Base-by-base conservation (phyloP, 2,329 filamentous ascomycete species). In the Fusarium sp. region DNA sequence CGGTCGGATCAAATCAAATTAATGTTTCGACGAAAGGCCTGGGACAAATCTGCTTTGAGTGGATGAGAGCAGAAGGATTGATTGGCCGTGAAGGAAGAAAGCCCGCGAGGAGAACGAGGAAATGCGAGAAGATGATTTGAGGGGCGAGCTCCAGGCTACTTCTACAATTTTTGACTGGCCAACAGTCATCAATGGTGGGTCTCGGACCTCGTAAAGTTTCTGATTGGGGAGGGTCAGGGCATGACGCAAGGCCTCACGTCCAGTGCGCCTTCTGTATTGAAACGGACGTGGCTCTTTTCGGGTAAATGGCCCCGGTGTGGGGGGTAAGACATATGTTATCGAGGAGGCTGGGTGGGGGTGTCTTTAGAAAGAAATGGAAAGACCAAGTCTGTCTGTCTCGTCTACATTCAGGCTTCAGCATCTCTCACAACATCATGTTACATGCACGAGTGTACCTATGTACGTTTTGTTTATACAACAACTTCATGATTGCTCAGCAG, bases 61-160 rank as follows among this genome's bases (percentile, higher is more conserved):
- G 81, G 81, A 79, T 45, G 70, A 76, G 77, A 75, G 70, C 71
- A 75, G 74, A 70, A 76, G 74, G 73, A 74, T 74, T 74, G 83
- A 85, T 85, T 85, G 83, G 83, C 80, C 80, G 80, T 82, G 79
- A 75, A 77, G 55, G 70, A 80, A 77, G 76, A 77, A 78, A 80
- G 74, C 72, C 70, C 66, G 71, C 59, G 71, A 74, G 77, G 76
- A 78, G 77, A 79, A 80, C 78, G 81, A 82, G 73, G 72, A 77
- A 80, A 81, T 82, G 77, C 78, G 77, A 81, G 78, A 78, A 82
- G 79, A 77, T 85, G 83, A 85, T 84, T 85, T 84, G 84, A 84
- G 80, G 81, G 81, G 76, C 77, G 65, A 77, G 78, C 78, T 78
- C 78, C 76, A 77, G 76, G 76, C 74, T 78, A 77, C 79, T 81